Evolutionary conservation across 495 filamentous ascomycete genomes (phyloP).

Genomic region (Aspergillus mulundensis): DNA sequence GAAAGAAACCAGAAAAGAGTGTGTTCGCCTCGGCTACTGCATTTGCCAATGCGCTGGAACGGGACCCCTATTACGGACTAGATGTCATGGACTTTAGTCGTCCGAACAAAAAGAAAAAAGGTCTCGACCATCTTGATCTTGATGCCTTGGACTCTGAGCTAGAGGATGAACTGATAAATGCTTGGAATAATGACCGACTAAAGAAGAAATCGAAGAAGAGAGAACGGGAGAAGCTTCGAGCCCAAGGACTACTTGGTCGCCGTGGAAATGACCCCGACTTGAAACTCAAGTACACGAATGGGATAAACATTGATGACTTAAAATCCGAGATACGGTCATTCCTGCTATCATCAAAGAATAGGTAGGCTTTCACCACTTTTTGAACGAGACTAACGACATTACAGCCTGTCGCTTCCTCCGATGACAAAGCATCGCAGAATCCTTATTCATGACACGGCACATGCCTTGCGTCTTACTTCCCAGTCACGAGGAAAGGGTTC

Average conservation of each 20-base stretch:
- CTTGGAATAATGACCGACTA: conserved; percentile 71
- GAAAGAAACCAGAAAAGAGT: conserved; percentile 11
- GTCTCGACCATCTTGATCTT: conserved; percentile 42
- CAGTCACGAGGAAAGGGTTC: conserved; percentile 73
- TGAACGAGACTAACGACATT: not conserved
- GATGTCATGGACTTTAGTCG: conserved; percentile 80
- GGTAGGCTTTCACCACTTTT: conserved; percentile 42
- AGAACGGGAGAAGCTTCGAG: conserved; percentile 72
- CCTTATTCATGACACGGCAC: conserved; percentile 69
- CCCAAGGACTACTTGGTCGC: conserved; percentile 72
- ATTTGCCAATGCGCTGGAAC: conserved; percentile 62
- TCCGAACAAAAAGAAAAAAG: conserved; percentile 53
- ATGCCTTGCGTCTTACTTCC: conserved; percentile 69
- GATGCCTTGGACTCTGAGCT: conserved; percentile 74
- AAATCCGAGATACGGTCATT: conserved; percentile 69
- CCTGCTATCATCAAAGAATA: conserved; percentile 57
- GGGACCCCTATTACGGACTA: conserved; percentile 65
- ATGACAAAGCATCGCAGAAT: conserved; percentile 77
- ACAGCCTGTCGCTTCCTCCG: conserved; percentile 73
- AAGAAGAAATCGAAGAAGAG: conserved; percentile 80
- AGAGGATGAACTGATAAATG: conserved; percentile 51
- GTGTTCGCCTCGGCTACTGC: conserved; percentile 53
- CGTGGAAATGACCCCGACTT: conserved; percentile 60
- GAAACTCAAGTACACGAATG: conserved; percentile 65
- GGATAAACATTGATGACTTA: conserved; percentile 68